phyloP scores from a whole-genome alignment of 768 basidiomycete species.

The Hortiboletus campestris region DNA sequence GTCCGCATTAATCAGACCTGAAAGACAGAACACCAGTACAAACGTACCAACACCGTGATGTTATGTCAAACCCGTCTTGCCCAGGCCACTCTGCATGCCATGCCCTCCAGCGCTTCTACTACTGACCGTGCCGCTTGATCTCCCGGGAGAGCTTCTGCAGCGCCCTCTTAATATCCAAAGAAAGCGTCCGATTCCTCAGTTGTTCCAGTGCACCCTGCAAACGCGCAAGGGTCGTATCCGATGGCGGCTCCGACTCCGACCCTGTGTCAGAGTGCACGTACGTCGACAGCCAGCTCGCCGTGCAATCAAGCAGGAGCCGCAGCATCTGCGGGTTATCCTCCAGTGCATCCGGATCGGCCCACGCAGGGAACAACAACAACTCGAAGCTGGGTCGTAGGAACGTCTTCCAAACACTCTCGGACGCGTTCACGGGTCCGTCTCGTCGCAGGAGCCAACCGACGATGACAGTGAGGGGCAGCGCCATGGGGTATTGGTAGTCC shows the following conservation, averaged over 20 bases:
- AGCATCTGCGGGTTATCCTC: conserved; percentile 8
- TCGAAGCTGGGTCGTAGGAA: conserved; percentile 1
- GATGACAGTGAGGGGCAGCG: background rate
- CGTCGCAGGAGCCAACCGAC: conserved; percentile 8
- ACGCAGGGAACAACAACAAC: conserved; percentile 2
- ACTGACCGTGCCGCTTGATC: background rate
- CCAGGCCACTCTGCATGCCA: too few relatives aligned
- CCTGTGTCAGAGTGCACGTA: background rate
- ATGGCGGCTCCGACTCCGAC: background rate
- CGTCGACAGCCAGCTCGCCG: background rate
- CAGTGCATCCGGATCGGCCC: conserved; percentile 1
- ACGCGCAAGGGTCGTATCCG: background rate
- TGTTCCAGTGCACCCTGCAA: background rate
- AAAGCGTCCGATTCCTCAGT: background rate
- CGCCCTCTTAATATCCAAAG: background rate
- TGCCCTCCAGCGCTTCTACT: background rate
- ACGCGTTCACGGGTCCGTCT: background rate
- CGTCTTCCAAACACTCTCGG: background rate
- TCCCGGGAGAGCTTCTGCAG: background rate
- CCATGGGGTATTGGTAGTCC: background rate
- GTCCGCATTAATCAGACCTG: background rate
- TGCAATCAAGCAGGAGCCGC: background rate
- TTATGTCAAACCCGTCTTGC: background rate
- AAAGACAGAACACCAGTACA: background rate
- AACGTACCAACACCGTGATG: background rate